phyloP scores from a whole-genome alignment of 352 stramenopile genomes.

The Phytophthora fragariae region DNA sequence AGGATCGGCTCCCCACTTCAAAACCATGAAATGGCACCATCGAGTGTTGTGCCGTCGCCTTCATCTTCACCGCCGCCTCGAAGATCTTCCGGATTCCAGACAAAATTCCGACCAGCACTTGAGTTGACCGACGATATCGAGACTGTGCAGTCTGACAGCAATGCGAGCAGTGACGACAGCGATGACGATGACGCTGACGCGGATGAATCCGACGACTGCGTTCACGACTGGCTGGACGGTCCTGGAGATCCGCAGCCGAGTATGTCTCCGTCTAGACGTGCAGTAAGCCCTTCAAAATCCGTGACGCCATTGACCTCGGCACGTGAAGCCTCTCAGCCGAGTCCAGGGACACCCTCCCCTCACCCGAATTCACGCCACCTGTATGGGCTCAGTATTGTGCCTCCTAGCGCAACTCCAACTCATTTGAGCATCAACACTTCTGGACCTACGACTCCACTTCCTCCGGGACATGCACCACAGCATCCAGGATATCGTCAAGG shows the following conservation, averaged over 20 bases:
- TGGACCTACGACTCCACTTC: slow-evolving; percentile 7
- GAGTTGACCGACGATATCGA: slow-evolving; percentile 47
- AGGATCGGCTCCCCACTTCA: neutral
- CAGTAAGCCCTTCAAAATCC: slow-evolving; percentile 18
- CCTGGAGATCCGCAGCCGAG: neutral
- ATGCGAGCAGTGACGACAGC: slow-evolving; percentile 31
- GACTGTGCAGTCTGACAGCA: slow-evolving; percentile 30
- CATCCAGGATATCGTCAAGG: slow-evolving; percentile 41
- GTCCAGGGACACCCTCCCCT: slow-evolving; percentile 10
- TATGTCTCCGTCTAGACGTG: neutral
- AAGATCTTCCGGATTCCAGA: slow-evolving; percentile 26
- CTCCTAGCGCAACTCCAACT: slow-evolving; percentile 12
- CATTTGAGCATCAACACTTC: neutral
- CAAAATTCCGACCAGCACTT: slow-evolving; percentile 45
- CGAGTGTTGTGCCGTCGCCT: neutral
- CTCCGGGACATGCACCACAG: slow-evolving; percentile 35
- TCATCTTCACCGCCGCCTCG: slow-evolving; percentile 6
- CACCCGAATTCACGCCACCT: slow-evolving; percentile 29
- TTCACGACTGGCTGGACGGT: slow-evolving; percentile 68
- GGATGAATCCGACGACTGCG: slow-evolving; percentile 42
- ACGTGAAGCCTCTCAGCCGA: slow-evolving; percentile 8
- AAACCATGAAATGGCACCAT: neutral
- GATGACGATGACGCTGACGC: slow-evolving; percentile 46
- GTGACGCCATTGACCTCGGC: slow-evolving; percentile 13
- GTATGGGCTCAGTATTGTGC: slow-evolving; percentile 30